phyloP scores from a whole-genome alignment of 2,329 filamentous ascomycete species.

The Pyrenophora graminea region DNA sequence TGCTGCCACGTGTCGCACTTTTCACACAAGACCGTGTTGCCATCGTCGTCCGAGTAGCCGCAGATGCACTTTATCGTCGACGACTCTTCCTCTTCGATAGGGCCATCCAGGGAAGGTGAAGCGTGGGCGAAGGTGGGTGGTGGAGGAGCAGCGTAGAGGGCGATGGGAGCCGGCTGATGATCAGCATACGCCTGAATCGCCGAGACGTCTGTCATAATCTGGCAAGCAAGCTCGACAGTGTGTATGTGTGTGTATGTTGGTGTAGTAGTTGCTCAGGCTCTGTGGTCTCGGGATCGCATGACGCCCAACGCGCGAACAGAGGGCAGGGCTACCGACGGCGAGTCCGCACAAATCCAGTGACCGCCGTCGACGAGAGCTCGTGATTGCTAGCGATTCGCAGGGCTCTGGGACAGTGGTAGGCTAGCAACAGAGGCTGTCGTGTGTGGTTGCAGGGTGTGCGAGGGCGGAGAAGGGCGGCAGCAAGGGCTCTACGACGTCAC shows the following conservation, averaged over 20 bases:
- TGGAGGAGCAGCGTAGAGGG: constrained; percentile 35
- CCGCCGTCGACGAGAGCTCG: constrained; percentile 23
- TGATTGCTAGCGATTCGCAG: constrained; percentile 12
- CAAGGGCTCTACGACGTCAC: constrained; percentile 27
- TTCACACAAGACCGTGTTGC: constrained; percentile 96
- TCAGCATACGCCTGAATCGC: constrained; percentile 50
- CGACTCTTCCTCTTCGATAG: constrained; percentile 71
- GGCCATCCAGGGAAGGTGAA: constrained; percentile 41
- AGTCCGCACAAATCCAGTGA: constrained; percentile 31
- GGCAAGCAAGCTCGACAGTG: constrained; percentile 31
- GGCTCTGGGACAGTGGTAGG: constrained; percentile 18
- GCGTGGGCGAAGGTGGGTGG: constrained; percentile 43
- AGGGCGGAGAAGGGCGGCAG: constrained; percentile 21
- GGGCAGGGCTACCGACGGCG: constrained; percentile 31
- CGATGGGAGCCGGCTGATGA: constrained; percentile 46
- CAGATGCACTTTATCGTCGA: constrained; percentile 99
- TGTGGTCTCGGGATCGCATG: constrained; percentile 48
- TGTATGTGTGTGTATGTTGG: constrained; percentile 16
- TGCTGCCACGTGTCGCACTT: constrained; percentile 97
- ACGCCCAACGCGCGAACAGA: constrained; percentile 45
- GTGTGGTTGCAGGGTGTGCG: constrained; percentile 30
- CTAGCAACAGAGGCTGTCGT: constrained; percentile 34
- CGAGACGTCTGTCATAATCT: constrained; percentile 51
- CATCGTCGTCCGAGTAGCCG: constrained; percentile 90
- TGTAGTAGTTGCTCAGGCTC: constrained; percentile 44